Evolutionary conservation across 106 monocot species (phyloP).

Genomic region (Phalaenopsis equestris): DNA sequence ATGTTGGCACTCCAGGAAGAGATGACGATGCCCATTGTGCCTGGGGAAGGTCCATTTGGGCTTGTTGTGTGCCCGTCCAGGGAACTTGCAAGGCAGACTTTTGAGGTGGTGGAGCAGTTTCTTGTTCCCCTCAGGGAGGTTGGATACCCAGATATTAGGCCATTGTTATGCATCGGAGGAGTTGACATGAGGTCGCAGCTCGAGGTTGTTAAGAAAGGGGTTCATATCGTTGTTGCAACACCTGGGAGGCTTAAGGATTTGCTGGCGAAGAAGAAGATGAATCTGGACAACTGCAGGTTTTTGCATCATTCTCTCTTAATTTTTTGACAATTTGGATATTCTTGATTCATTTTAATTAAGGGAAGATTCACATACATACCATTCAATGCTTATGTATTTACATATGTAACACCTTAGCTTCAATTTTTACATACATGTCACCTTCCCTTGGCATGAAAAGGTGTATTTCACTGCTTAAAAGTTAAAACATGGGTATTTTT

Average conservation of each 20-base stretch:
- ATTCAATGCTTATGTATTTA: no score
- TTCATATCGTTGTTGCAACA: slow-evolving; percentile 96
- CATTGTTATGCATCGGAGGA: slow-evolving; percentile 85
- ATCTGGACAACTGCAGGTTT: slow-evolving; percentile 89
- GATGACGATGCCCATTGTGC: slow-evolving; percentile 75
- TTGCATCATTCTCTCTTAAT: not conserved
- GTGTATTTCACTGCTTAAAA: no score
- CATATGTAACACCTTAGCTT: no score
- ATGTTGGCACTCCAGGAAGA: slow-evolving; percentile 93
- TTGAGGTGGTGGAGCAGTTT: slow-evolving; percentile 81
- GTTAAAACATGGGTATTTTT: no score
- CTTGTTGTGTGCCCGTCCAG: slow-evolving; percentile 85
- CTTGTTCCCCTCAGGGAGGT: slow-evolving; percentile 48
- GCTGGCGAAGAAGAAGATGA: slow-evolving; percentile 99
- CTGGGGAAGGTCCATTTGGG: slow-evolving; percentile 92
- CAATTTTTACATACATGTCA: no score
- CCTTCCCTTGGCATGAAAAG: no score
- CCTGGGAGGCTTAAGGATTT: slow-evolving; percentile 92
- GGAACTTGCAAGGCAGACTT: slow-evolving; percentile 87
- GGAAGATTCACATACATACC: no score
- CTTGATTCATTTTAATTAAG: not conserved
- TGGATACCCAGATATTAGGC: slow-evolving; percentile 75
- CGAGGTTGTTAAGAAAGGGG: slow-evolving; percentile 86
- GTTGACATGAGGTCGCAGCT: slow-evolving; percentile 91
- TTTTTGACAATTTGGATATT: not conserved